Evolutionary conservation across 805 yeast genomes (phyloP).

Genomic region (Metschnikowia colocasiae): DNA sequence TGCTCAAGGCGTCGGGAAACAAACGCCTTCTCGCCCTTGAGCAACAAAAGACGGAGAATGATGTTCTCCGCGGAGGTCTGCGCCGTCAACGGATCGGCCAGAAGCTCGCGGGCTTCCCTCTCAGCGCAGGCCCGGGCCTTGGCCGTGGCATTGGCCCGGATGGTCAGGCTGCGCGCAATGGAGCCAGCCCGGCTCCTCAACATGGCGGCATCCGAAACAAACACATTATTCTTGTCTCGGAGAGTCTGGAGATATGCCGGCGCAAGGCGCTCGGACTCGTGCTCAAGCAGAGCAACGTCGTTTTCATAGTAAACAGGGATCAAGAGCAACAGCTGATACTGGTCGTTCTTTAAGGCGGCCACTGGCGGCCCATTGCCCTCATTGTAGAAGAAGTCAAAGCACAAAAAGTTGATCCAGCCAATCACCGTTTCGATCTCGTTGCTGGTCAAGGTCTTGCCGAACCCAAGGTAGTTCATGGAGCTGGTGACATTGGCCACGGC

Average conservation of each 20-base stretch:
- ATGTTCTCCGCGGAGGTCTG: conserved; percentile 58
- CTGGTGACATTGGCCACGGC: conserved; percentile 50
- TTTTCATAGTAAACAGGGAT: conserved; percentile 65
- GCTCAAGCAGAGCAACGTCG: conserved; percentile 42
- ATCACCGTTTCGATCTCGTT: conserved; percentile 66
- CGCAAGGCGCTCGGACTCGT: conserved; percentile 57
- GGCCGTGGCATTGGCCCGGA: conserved; percentile 68
- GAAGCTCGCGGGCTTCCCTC: conserved; percentile 20
- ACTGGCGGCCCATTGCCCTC: conserved; percentile 79
- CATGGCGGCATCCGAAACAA: conserved; percentile 12
- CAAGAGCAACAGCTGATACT: conserved; percentile 60
- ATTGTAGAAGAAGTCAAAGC: conserved; percentile 72
- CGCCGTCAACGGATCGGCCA: conserved; percentile 35
- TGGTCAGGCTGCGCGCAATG: conserved; percentile 61
- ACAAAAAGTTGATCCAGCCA: conserved; percentile 63
- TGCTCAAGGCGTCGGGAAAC: conserved; percentile 59
- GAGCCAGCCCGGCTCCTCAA: conserved; percentile 40
- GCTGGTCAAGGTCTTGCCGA: conserved; percentile 52
- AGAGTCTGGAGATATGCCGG: conserved; percentile 50
- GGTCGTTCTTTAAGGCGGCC: conserved; percentile 55
- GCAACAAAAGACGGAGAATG: conserved; percentile 63
- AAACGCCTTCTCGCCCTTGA: conserved; percentile 58
- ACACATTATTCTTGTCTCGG: conserved; percentile 45
- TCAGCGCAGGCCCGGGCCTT: conserved; percentile 43
- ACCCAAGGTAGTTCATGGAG: conserved; percentile 42